Evolutionary conservation across 179 eudicot species (phyloP), one percentile per base, ranked within the genome.

Genomic region (Pouteria campechiana): DNA sequence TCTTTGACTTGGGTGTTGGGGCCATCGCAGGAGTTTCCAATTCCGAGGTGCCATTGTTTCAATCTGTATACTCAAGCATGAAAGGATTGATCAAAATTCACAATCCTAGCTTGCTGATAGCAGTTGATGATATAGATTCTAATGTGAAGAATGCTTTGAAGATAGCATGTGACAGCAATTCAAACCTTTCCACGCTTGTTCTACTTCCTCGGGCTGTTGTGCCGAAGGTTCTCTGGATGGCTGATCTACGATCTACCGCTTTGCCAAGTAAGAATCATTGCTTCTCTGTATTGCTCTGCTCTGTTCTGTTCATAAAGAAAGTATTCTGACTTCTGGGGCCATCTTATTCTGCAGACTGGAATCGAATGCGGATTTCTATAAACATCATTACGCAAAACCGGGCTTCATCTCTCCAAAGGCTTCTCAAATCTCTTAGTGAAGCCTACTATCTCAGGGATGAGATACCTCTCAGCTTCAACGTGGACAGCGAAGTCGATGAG

Each of bases 321-420:
- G n/a, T n/a, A n/a, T n/a, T n/a, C n/a, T n/a, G n/a, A n/a, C n/a
- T n/a, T n/a, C n/a, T n/a, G n/a, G n/a, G n/a, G n/a, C n/a, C n/a
- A n/a, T n/a, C n/a, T n/a, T n/a, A n/a, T n/a, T 4, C 3, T 51
- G 50, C 85, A 89, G 97, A 81, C 55, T 89, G 97, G 97, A 89
- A 84, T 61, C 63, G 46, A 35, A 85, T 85, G 97, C 64, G 70
- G 49, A 54, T 89, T 11, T 78, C 95, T 8, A 33, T 85, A 22
- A 89, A 46, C 79, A 85, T 89, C 31, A 85, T 89, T 42, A 89
- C 97, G 12, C 97, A 85, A 54, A 89, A 85, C 46, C 76, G 97
- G 1, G 80, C 51, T 27, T 36, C 49, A 17, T 89, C 97, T 6
- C 57, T 89, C 2, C 34, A 60, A 34, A 59, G 97, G 52, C 97